phyloP scores from a whole-genome alignment of 1,284 basidiomycete species.

The Naganishia liquefaciens region DNA sequence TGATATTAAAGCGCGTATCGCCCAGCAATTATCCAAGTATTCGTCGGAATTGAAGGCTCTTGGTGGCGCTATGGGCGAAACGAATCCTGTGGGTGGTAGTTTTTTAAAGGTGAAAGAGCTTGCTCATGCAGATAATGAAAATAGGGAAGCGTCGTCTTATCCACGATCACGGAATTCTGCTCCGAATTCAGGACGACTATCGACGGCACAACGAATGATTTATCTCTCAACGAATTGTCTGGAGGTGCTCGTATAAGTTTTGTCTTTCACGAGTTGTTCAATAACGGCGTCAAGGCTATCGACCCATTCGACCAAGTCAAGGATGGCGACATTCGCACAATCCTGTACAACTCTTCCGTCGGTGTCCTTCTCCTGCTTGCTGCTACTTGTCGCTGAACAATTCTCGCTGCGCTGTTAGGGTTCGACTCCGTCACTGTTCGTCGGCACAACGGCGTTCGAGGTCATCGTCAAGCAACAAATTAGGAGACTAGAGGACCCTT shows the following conservation, averaged over 20 bases:
- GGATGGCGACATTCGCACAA: conserved; percentile 93
- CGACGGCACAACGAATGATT: conserved; percentile 94
- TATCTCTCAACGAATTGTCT: conserved; percentile 89
- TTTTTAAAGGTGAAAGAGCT: too few species aligned
- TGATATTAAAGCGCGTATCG: conserved; percentile 93
- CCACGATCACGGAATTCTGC: conserved; percentile 96
- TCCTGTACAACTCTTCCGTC: conserved; percentile 94
- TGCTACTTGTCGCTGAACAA: not conserved
- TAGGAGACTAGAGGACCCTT: conserved; percentile 89
- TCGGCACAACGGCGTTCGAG: conserved; percentile 94
- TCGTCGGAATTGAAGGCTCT: conserved; percentile 79
- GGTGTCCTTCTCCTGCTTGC: conserved; percentile 44
- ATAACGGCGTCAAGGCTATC: conserved; percentile 90
- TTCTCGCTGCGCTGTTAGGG: conserved; percentile 60
- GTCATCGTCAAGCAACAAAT: conserved; percentile 99
- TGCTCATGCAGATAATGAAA: not conserved
- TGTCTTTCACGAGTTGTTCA: conserved; percentile 97
- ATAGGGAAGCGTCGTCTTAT: conserved; percentile 75
- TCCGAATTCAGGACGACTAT: conserved; percentile 94
- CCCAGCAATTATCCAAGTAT: conserved; percentile 81
- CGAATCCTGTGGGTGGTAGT: conserved; percentile 62
- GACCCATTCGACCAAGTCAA: conserved; percentile 99
- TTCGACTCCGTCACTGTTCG: conserved; percentile 92
- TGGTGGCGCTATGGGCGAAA: conserved; percentile 82
- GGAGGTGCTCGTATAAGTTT: conserved; percentile 97